Base-by-base conservation (phyloP, 371 early-diverging fungal genomes). In the Cokeromyces recurvatus region DNA sequence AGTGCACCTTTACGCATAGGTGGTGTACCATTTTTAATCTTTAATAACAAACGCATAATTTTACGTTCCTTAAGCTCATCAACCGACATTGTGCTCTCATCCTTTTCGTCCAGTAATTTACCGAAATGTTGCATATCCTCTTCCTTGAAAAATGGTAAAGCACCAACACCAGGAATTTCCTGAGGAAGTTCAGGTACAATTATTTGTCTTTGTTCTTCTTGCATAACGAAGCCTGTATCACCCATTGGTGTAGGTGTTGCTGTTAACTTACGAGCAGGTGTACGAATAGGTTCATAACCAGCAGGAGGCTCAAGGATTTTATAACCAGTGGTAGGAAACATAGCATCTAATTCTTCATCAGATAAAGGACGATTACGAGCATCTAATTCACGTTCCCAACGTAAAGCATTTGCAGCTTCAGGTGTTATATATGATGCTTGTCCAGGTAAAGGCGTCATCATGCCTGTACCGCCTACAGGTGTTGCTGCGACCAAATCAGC, bases 91-190 rank as follows among this genome's bases (percentile, higher is more conserved):
- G 80, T 73, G n/a, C 77, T 74, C 46, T 97, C 97, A 53, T 89
- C 89, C 43, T 85, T 77, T 21, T 90, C 88, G 27, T 91, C 91
- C 37, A 96, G 57, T 31, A 98, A 66, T 63, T 89, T 92, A 36
- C 93, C 95, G 68, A 98, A 98, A 55, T 90, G 89, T 66, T 97
- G 92, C 89, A 92, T 87, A 68, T 98, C 98, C 55, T 95, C 97
- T 36, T 87, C 89, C 68, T 94, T 96, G 71, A 98, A 91, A 57
- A 90, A 90, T 4, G 95, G 92, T n/a, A 98, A 76, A 10, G 81
- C 77, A 0, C 87, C 92, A 10, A 94, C 84, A 22, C 96, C 97
- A 16, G 95, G 91, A 38, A 94, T 88, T 48, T 94, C 94, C 11
- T 82, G 80, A 3, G 90, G 89, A 7, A 91, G 55, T 37, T 91